Evolutionary conservation across 2,329 filamentous ascomycete genomes (phyloP).

Genomic region (Chrysoporthe cubensis): DNA sequence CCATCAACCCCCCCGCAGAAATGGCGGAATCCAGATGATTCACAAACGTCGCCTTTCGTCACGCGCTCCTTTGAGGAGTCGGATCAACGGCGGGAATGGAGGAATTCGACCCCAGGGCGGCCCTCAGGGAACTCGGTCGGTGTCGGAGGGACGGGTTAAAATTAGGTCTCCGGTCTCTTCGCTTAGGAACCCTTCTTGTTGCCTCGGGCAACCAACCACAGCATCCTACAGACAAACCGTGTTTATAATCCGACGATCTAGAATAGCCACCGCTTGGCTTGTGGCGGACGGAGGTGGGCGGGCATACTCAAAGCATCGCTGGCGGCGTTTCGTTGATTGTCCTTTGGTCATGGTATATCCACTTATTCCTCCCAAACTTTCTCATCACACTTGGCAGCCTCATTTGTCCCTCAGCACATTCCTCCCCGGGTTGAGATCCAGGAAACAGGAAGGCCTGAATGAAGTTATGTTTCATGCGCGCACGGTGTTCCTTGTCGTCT

Average conservation of each 20-base stretch:
- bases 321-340: slow-evolving; percentile 26
- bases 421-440: background rate
- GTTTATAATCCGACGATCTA: slow-evolving; percentile 29
- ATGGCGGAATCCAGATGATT: slow-evolving; percentile 52
- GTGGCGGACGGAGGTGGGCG: slow-evolving; percentile 6
- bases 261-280: slow-evolving; percentile 21
- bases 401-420: slow-evolving; percentile 6
- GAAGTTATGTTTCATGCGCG: slow-evolving; percentile 29
- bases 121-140: slow-evolving; percentile 52
- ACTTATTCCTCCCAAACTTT: slow-evolving; percentile 14
- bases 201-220: background rate
- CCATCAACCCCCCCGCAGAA: slow-evolving; percentile 52
- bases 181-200: background rate
- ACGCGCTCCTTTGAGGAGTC: slow-evolving; percentile 49
- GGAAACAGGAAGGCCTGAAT: slow-evolving; percentile 14
- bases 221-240: slow-evolving; percentile 17
- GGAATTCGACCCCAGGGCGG: slow-evolving; percentile 59
- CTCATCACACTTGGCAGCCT: slow-evolving; percentile 4
- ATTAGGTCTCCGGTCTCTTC: slow-evolving; percentile 6
- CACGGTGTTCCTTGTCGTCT: slow-evolving; percentile 20
- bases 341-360: background rate
- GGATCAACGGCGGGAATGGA: slow-evolving; percentile 57
- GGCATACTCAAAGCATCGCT: slow-evolving; percentile 29
- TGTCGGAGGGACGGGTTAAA: slow-evolving; percentile 49
- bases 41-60: slow-evolving; percentile 49